Base-by-base conservation (phyloP, 257 asterid genomes). In the Plantago elongata region DNA sequence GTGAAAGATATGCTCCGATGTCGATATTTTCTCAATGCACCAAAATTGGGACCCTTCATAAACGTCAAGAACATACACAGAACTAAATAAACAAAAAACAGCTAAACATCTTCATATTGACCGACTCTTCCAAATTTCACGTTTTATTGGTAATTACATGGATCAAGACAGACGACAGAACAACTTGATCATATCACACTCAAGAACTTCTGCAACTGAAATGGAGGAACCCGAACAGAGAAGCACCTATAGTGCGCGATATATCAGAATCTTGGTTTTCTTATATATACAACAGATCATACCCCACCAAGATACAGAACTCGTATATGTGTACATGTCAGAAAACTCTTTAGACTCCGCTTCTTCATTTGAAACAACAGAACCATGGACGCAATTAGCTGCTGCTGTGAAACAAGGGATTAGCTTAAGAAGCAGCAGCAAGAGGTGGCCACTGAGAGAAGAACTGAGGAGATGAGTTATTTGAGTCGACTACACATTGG, bases 351-450 rank as follows among this genome's bases (percentile, higher is more conserved):
- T 48, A 62, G 51, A 29, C 16, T 30, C 56, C 18, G 9, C 71
- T 65, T 54, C 29, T 5, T 60, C 58, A 64, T 65, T 64, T 46
- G 60, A 44, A 70, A 57, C 45, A 34, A 44, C 65, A 58, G 34
- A 38, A 51, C 47, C 18, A 40, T 50, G 54, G n/a, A 46, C 54
- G 60, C 27, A 29, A 27, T 45, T 12, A 30, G 72, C 59, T 47
- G 58, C 51, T 60, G 27, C 56, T 45, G 43, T 18, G 44, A 48
- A 29, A 45, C 45, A 43, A 37, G 5, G 16, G 15, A 58, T 65
- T 69, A n/a, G 66, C 73, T 71, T 72, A 84, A 59, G 86, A 83
- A 68, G 94, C 86, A 13, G 95, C 80, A 9, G 93, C 65, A 50
- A 86, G 57, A 13, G 86, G 80, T 55, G 83, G 69, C 76, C 77